A percentile compares a stretch with the other conserved stretches of the same genome.
Evolutionary conservation across 2,329 filamentous ascomycete genomes (phyloP).

Genomic region (Alternaria sp.): DNA sequence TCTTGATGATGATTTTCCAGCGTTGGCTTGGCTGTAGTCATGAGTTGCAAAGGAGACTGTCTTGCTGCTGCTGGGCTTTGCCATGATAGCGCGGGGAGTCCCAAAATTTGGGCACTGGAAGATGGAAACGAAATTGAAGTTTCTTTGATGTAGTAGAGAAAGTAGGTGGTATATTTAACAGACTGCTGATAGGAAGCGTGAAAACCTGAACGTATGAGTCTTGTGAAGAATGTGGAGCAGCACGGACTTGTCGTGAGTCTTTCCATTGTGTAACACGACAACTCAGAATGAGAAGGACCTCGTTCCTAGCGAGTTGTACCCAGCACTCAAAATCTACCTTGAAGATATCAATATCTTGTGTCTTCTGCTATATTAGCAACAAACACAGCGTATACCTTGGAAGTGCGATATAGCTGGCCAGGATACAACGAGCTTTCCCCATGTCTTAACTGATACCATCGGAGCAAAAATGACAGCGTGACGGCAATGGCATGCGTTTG

Average conservation of each 20-base stretch:
- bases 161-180: neutral
- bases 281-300: neutral
- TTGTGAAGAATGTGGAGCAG: neutral
- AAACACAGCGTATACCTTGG: neutral
- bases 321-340: neutral
- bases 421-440: neutral
- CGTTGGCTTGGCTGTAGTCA: neutral
- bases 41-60: neutral
- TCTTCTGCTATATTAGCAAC: neutral
- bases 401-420: neutral
- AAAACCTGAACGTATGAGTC: constrained; percentile 6
- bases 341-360: neutral
- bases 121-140: neutral
- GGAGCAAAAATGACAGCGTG: neutral
- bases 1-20: neutral
- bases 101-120: neutral
- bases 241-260: neutral
- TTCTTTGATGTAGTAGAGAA: neutral
- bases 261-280: neutral
- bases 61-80: constrained; percentile 1
- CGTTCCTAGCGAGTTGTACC: neutral
- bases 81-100: neutral
- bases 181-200: neutral
- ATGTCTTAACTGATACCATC: neutral
- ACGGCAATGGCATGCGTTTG: neutral